Conservation (phyloP, 345 rosid species). For the Cardamine occulta region DNA sequence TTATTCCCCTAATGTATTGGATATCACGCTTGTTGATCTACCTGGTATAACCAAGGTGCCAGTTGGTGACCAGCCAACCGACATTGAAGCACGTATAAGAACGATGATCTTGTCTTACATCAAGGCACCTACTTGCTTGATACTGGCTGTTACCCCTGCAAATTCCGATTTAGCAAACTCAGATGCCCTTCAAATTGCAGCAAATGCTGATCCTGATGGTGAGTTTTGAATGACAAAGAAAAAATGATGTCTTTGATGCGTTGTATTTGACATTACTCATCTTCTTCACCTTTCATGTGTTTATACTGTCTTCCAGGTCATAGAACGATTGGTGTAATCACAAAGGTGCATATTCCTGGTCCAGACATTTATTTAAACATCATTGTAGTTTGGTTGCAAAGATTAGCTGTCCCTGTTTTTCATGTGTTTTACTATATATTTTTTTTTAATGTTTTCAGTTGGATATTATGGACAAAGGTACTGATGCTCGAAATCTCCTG, state of each 20-base stretch:
- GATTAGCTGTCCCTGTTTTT: not conserved
- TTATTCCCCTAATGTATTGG: conserved; percentile 62
- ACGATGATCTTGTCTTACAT: conserved; percentile 61
- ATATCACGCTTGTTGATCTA: conserved; percentile 69
- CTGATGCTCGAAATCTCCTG: conserved; percentile 62
- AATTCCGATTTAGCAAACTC: conserved; percentile 78
- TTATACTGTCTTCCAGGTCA: conserved; percentile 53
- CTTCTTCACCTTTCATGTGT: conserved; percentile 4
- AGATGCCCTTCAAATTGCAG: conserved; percentile 76
- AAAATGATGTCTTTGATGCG: not conserved
- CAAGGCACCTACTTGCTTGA: conserved; percentile 55
- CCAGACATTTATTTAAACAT: conserved; percentile 19
- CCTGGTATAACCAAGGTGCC: conserved; percentile 81
- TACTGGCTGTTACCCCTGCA: conserved; percentile 72
- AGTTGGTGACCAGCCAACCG: conserved; percentile 73
- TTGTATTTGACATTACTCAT: conserved; percentile 13
- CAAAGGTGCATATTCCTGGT: conserved; percentile 54
- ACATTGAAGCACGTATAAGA: conserved; percentile 64
- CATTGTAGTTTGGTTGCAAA: conserved; percentile 6
- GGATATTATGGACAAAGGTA: conserved; percentile 82
- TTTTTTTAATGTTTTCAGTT: conserved; percentile 49
- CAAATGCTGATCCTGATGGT: conserved; percentile 69
- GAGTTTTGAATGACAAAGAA: not conserved
- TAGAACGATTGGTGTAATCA: conserved; percentile 72
- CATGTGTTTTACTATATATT: conserved; percentile 19